Evolutionary conservation across 768 basidiomycete genomes (phyloP).

Genomic region (Lentinula boryana): DNA sequence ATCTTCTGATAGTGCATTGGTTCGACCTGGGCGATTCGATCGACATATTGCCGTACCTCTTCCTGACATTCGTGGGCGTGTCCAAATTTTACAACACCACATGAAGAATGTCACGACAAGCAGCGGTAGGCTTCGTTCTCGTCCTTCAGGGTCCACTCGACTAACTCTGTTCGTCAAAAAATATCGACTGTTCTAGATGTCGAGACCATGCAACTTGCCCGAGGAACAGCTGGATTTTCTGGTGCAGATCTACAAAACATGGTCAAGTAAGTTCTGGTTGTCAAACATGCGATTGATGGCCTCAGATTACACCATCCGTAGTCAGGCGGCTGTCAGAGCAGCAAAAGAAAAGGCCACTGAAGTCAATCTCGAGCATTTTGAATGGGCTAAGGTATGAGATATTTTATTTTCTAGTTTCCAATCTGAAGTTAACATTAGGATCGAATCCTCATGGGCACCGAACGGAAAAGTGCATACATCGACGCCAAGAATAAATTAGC

Average conservation of each 20-base stretch:
- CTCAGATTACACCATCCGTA: slow-evolving; percentile 14
- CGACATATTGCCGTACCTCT: slow-evolving; percentile 87
- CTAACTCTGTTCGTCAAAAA: neutral
- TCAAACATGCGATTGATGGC: neutral
- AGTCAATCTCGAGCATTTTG: slow-evolving; percentile 80
- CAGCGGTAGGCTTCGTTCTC: slow-evolving; percentile 33
- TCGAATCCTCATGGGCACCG: slow-evolving; percentile 95
- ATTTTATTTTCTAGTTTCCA: neutral
- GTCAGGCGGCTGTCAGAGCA: slow-evolving; percentile 92
- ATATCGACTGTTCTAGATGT: slow-evolving; percentile 42
- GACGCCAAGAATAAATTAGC: slow-evolving; percentile 80
- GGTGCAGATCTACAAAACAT: slow-evolving; percentile 97
- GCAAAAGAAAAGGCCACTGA: slow-evolving; percentile 72
- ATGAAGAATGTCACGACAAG: slow-evolving; percentile 72
- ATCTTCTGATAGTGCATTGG: slow-evolving; percentile 61
- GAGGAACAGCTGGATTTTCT: slow-evolving; percentile 94
- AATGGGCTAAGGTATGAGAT: slow-evolving; percentile 88
- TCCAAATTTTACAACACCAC: slow-evolving; percentile 91
- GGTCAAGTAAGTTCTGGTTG: slow-evolving; percentile 67
- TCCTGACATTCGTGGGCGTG: slow-evolving; percentile 90
- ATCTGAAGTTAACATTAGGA: slow-evolving; percentile 40
- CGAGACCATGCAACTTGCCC: slow-evolving; percentile 82
- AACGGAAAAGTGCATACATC: slow-evolving; percentile 85
- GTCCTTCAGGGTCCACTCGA: neutral
- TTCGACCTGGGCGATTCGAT: slow-evolving; percentile 96